These are phyloP conservation scores for Pyrenochaeta sp. DNA, from an alignment of 2,329 filamentous ascomycete genomes.

Conservation along the genomic window DNA sequence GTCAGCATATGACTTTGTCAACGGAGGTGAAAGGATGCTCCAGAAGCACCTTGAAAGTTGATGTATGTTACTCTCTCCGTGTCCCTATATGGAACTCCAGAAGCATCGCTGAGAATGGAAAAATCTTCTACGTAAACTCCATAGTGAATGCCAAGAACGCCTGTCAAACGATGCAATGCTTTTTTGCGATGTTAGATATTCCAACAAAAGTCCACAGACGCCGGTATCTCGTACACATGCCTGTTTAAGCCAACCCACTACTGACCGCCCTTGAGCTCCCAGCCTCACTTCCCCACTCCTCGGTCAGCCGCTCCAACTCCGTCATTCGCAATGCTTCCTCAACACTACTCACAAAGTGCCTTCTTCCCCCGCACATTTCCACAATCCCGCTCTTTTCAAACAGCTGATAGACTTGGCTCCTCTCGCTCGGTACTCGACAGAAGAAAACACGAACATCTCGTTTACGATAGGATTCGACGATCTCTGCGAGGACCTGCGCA, in stretches of 20 bases:
- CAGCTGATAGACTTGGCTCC: slow-evolving; percentile 70
- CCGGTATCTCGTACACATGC: neutral
- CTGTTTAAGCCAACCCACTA: slow-evolving; percentile 5
- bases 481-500: slow-evolving; percentile 89
- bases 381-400: slow-evolving; percentile 86
- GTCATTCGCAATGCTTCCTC: slow-evolving; percentile 84
- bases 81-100: neutral
- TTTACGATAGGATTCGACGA: slow-evolving; percentile 81
- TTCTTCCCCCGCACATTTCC: slow-evolving; percentile 77
- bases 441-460: slow-evolving; percentile 82
- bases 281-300: slow-evolving; percentile 43
- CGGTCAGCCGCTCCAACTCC: slow-evolving; percentile 70
- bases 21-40: too few species aligned
- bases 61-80: too few species aligned
- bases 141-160: neutral
- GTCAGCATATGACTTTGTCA: too few species aligned
- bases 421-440: slow-evolving; percentile 62
- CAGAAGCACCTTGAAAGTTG: too few species aligned
- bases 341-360: slow-evolving; percentile 83
- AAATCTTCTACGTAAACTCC: neutral
- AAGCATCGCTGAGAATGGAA: neutral
- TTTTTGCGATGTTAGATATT: neutral
- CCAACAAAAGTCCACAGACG: neutral
- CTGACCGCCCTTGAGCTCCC: slow-evolving; percentile 28
- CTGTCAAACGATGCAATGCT: neutral